Evolutionary conservation across 2,329 filamentous ascomycete genomes (phyloP).

Genomic region (Xylariaceae sp.): DNA sequence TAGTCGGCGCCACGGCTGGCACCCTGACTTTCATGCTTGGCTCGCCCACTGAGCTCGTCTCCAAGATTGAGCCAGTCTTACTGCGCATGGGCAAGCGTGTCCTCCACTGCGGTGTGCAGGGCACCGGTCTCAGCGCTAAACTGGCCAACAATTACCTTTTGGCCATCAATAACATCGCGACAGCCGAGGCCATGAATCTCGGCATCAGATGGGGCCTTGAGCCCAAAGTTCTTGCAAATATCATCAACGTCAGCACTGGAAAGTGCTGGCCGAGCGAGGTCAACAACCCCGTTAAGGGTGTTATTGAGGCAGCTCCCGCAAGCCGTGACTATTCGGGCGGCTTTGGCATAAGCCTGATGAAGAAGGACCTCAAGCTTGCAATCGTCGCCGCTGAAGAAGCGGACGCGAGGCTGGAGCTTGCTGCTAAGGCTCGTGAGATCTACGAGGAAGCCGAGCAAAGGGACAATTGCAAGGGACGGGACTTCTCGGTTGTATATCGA

Average conservation of each 20-base stretch:
- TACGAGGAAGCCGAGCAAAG: slow-evolving; percentile 63
- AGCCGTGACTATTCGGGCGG: slow-evolving; percentile 72
- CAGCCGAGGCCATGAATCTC: slow-evolving; percentile 63
- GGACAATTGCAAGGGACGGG: slow-evolving; percentile 62
- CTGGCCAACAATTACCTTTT: slow-evolving; percentile 96
- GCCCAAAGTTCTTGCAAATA: slow-evolving; percentile 64
- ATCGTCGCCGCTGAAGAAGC: slow-evolving; percentile 68
- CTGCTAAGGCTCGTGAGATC: slow-evolving; percentile 57
- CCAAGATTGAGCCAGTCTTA: slow-evolving; percentile 65
- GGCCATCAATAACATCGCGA: slow-evolving; percentile 82
- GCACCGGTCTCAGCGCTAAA: slow-evolving; percentile 84
- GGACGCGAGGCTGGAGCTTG: slow-evolving; percentile 62
- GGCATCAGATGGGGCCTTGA: slow-evolving; percentile 60
- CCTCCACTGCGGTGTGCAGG: slow-evolving; percentile 80
- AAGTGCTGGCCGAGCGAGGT: slow-evolving; percentile 92
- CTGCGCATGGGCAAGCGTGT: slow-evolving; percentile 82
- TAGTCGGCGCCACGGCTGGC: slow-evolving; percentile 82
- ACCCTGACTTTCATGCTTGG: slow-evolving; percentile 97
- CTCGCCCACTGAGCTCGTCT: slow-evolving; percentile 55
- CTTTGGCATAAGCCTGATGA: slow-evolving; percentile 75
- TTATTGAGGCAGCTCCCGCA: slow-evolving; percentile 72
- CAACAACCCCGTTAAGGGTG: slow-evolving; percentile 90
- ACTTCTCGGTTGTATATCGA: slow-evolving; percentile 79
- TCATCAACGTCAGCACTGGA: slow-evolving; percentile 94
- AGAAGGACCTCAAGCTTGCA: slow-evolving; percentile 72